Conservation (phyloP, 2,329 filamentous ascomycete genomes). For the Claviceps humidiphila region DNA sequence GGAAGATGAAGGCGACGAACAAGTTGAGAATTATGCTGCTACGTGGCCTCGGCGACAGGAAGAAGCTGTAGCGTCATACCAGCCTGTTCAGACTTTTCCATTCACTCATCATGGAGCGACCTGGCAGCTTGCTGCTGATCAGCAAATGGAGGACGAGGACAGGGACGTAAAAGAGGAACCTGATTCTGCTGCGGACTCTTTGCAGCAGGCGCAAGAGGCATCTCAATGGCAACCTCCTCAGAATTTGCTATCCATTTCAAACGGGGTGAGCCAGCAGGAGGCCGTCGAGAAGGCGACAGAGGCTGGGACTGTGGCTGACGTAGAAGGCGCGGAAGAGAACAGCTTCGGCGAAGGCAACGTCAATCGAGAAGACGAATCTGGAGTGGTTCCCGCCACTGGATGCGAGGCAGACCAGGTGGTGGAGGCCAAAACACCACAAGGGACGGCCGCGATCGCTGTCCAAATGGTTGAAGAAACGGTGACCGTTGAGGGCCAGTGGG, state of each 20-base stretch:
- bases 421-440: background rate
- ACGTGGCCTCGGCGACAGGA: background rate
- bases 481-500: background rate
- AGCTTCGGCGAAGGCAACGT: background rate
- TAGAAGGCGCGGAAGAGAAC: background rate
- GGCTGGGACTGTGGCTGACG: background rate
- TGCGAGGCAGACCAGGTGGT: background rate
- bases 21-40: background rate
- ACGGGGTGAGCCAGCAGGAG: background rate
- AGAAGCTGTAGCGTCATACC: background rate
- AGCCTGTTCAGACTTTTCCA: too few species aligned
- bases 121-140: too few species aligned
- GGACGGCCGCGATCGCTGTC: background rate
- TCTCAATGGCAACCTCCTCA: background rate
- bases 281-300: background rate
- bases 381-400: background rate
- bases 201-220: background rate
- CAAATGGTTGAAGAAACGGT: background rate
- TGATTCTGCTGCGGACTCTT: background rate
- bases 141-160: background rate
- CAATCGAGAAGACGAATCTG: background rate
- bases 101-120: too few species aligned
- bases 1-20: background rate
- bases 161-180: background rate
- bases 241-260: background rate